Percentiles rank a stretch among this genome's conserved stretches.
These are phyloP conservation scores for Debaryomycetaceae sp. DNA, from an alignment of 1,139 yeast genomes.

Conservation along the genomic window DNA sequence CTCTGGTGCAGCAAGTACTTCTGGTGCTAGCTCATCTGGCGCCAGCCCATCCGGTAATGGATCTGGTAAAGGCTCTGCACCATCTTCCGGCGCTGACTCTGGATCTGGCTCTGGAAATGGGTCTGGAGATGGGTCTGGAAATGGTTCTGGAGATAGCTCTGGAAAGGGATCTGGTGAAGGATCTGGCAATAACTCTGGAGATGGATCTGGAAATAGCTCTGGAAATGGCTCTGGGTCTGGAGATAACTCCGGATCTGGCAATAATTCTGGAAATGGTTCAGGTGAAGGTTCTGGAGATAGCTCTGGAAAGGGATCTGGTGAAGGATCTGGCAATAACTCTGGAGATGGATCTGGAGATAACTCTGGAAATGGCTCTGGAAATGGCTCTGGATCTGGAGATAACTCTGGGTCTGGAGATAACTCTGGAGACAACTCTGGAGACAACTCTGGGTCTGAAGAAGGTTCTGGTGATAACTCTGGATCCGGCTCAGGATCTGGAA, in stretches of 20 bases:
- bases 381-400: background rate
- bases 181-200: background rate
- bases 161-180: background rate
- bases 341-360: conserved; percentile 6
- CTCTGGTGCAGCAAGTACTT: background rate
- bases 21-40: background rate
- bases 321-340: no score
- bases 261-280: background rate
- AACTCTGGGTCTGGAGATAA: conserved; percentile 4
- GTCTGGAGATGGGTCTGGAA: conserved; percentile 10
- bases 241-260: background rate
- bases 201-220: background rate
- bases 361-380: background rate
- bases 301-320: conserved; percentile 7
- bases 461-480: background rate
- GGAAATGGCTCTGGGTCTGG: background rate
- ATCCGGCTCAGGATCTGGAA: background rate
- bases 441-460: background rate
- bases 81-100: no score
- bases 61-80: no score
- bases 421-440: conserved; percentile 11
- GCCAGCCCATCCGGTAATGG: background rate
- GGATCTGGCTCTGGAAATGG: background rate
- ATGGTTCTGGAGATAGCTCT: conserved; percentile 5
- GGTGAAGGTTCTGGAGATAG: background rate